Conservation (phyloP, 768 basidiomycete species). For the Naganishia vishniacii region DNA sequence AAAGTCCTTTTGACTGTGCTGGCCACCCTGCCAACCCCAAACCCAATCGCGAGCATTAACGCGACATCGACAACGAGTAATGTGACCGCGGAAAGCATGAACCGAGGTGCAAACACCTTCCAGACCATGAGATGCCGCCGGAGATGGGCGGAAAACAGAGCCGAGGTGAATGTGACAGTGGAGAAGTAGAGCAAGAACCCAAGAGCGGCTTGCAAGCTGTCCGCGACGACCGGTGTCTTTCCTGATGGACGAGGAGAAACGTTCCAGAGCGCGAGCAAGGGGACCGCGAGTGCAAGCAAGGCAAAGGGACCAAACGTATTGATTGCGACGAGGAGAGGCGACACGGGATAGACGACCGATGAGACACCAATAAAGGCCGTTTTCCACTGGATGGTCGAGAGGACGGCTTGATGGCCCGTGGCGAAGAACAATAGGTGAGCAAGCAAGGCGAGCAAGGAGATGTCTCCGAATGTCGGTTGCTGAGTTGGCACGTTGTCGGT, state of each 20-base stretch:
- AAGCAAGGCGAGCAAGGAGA: conserved; percentile 68
- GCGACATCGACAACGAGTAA: conserved; percentile 68
- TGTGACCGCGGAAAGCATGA: conserved; percentile 68
- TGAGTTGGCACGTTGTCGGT: conserved; percentile 38
- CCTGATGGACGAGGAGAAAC: conserved; percentile 57
- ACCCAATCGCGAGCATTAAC: conserved; percentile 59
- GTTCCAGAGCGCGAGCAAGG: conserved; percentile 78
- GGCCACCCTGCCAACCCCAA: conserved; percentile 52
- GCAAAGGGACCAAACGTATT: conserved; percentile 74
- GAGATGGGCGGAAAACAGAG: conserved; percentile 67
- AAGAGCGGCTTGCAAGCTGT: conserved; percentile 51
- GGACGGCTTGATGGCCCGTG: conserved; percentile 85
- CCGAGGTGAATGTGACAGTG: conserved; percentile 62
- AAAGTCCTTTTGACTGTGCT: conserved; percentile 47
- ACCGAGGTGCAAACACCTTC: conserved; percentile 96
- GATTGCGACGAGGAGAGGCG: conserved; percentile 65
- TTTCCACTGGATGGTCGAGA: conserved; percentile 93
- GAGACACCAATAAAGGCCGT: conserved; percentile 75
- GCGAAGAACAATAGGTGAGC: conserved; percentile 72
- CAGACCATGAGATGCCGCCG: conserved; percentile 92
- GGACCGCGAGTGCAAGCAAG: conserved; percentile 62
- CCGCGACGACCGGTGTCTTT: conserved; percentile 41
- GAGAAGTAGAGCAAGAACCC: conserved; percentile 68
- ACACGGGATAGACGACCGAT: conserved; percentile 64
- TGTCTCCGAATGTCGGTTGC: conserved; percentile 58